Conservation (phyloP, 202 grass and related monocot species). For the Zizania palustris region DNA sequence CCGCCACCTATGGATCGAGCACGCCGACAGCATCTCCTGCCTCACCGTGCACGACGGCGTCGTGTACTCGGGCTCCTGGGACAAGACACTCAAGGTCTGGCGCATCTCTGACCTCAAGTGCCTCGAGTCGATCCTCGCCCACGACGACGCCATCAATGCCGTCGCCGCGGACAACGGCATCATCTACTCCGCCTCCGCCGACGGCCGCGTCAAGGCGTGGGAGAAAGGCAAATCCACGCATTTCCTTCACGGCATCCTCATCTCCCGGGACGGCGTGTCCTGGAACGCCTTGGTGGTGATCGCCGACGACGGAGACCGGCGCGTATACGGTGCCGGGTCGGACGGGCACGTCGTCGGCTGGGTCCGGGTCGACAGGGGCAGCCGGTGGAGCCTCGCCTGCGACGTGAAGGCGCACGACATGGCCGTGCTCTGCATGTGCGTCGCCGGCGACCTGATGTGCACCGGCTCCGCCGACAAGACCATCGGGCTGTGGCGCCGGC, state of each 20-base stretch:
- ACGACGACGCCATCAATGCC: conserved; percentile 87
- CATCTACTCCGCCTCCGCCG: conserved; percentile 72
- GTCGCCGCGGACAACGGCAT: conserved; percentile 48
- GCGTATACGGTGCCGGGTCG: conserved; percentile 63
- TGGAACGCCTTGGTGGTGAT: conserved; percentile 69
- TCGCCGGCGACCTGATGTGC: conserved; percentile 63
- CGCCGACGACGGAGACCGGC: conserved; percentile 13
- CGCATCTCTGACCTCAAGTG: conserved; percentile 76
- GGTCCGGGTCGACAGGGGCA: conserved; percentile 40
- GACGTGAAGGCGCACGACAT: conserved; percentile 72
- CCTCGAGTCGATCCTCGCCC: conserved; percentile 84
- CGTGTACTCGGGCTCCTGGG: conserved; percentile 83
- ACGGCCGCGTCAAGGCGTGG: conserved; percentile 92
- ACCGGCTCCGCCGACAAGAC: conserved; percentile 81
- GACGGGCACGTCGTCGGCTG: conserved; percentile 66
- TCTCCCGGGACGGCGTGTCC: conserved; percentile 54
- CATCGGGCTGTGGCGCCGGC: conserved; percentile 71
- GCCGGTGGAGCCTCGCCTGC: conserved; percentile 58
- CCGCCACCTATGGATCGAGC: conserved; percentile 87
- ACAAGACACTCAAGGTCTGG: conserved; percentile 90
- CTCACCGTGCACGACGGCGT: conserved; percentile 67
- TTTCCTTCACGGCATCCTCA: conserved; percentile 55
- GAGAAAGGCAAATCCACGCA: conserved; percentile 53
- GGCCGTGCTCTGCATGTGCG: conserved; percentile 72
- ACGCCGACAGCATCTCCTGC: conserved; percentile 97